phyloP scores from a whole-genome alignment of 2,329 filamentous ascomycete species.

The Blastomyces silverae region DNA sequence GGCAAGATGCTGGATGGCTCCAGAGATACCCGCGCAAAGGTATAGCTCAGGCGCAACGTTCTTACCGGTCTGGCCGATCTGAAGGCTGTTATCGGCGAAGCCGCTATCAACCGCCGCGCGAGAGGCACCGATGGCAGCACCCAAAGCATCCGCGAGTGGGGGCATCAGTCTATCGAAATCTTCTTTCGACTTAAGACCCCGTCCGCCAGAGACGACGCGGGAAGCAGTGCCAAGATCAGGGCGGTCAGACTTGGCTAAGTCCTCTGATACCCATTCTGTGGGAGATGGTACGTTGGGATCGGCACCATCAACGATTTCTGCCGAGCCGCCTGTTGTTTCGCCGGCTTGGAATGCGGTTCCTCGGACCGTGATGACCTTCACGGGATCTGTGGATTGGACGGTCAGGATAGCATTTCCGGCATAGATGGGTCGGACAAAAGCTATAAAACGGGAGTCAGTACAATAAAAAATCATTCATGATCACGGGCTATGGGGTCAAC shows the following conservation, averaged over 20 bases:
- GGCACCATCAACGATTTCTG: slow-evolving; percentile 68
- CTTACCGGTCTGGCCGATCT: slow-evolving; percentile 98
- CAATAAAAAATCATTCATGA: neutral
- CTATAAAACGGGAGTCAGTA: slow-evolving; percentile 29
- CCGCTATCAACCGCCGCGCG: slow-evolving; percentile 93
- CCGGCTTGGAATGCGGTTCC: slow-evolving; percentile 83
- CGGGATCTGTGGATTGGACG: slow-evolving; percentile 76
- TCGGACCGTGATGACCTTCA: slow-evolving; percentile 87
- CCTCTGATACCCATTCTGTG: slow-evolving; percentile 89
- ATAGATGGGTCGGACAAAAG: slow-evolving; percentile 94
- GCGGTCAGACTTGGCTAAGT: slow-evolving; percentile 85
- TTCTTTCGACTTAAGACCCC: slow-evolving; percentile 94
- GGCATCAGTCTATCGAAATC: slow-evolving; percentile 92
- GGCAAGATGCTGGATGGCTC: slow-evolving; percentile 94
- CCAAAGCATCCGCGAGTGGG: slow-evolving; percentile 83
- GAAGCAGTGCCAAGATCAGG: slow-evolving; percentile 86
- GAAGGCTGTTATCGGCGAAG: slow-evolving; percentile 95
- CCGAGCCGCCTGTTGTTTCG: slow-evolving; percentile 63
- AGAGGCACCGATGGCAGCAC: slow-evolving; percentile 92
- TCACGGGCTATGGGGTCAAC: slow-evolving; percentile 25
- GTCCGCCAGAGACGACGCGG: slow-evolving; percentile 85
- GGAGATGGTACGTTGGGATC: slow-evolving; percentile 70
- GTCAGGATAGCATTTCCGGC: slow-evolving; percentile 96
- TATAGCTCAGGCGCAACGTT: slow-evolving; percentile 96
- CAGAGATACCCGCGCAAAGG: slow-evolving; percentile 89